Evolutionary conservation across 441 rosid species (phyloP).

Genomic region (Adansonia gregorii): DNA sequence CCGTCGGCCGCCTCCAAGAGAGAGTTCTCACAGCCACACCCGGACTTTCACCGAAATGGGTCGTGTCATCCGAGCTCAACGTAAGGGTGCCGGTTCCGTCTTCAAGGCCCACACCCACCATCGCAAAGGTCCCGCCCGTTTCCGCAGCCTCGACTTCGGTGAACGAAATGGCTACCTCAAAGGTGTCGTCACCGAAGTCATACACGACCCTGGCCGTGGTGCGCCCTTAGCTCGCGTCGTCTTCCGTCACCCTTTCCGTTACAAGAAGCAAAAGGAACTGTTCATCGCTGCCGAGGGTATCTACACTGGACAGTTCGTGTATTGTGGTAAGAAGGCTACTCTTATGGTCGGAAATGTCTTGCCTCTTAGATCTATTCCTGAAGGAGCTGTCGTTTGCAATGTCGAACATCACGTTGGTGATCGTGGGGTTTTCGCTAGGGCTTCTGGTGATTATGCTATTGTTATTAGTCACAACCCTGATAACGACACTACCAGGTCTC

Average conservation of each 20-base stretch:
- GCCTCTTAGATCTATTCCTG: conserved; percentile 66
- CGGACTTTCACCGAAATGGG: conserved; percentile 47
- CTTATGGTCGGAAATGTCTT: conserved; percentile 67
- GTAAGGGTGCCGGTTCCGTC: conserved; percentile 82
- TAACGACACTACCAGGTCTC: conserved; percentile 62
- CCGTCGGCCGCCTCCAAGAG: neutral
- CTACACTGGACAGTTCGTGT: conserved; percentile 67
- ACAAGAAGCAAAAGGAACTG: conserved; percentile 79
- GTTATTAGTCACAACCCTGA: conserved; percentile 68
- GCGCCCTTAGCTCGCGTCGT: conserved; percentile 66
- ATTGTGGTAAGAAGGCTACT: conserved; percentile 74
- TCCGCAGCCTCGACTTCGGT: conserved; percentile 74
- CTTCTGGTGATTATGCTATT: conserved; percentile 70
- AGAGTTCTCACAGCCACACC: neutral
- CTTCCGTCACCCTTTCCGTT: conserved; percentile 73
- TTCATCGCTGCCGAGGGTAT: conserved; percentile 76
- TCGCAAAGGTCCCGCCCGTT: conserved; percentile 80
- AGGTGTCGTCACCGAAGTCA: conserved; percentile 63
- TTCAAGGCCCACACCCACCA: conserved; percentile 84
- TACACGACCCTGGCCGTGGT: conserved; percentile 82
- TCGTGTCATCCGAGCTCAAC: conserved; percentile 75
- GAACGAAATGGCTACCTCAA: conserved; percentile 75
- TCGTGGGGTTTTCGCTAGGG: conserved; percentile 65
- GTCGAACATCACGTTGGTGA: conserved; percentile 77
- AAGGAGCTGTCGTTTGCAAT: conserved; percentile 73